Evolutionary conservation across 2,329 filamentous ascomycete species (phyloP).

Genomic region (Phialemonium atrogriseum): DNA sequence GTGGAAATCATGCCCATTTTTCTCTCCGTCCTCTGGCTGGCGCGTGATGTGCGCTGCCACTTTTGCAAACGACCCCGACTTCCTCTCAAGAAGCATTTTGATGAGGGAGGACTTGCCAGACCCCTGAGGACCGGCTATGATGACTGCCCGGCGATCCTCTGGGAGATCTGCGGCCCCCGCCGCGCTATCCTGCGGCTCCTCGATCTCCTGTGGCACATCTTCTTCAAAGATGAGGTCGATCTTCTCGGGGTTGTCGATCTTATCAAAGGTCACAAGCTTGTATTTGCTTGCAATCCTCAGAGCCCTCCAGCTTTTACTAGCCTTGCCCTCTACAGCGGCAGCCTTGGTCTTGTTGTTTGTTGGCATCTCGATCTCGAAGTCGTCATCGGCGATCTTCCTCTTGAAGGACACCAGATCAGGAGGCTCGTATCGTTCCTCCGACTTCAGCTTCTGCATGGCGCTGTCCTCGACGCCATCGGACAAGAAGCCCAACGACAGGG

Average conservation of each 20-base stretch:
- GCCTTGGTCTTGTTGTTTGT: conserved; percentile 50
- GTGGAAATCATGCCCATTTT: conserved; percentile 42
- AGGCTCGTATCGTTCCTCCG: conserved; percentile 53
- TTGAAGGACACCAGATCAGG: conserved; percentile 66
- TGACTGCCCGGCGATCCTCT: conserved; percentile 44
- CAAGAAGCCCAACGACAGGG: conserved; percentile 72
- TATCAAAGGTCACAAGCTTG: conserved; percentile 73
- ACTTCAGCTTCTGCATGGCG: conserved; percentile 63
- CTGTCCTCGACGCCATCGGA: conserved; percentile 50
- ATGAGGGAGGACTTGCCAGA: conserved; percentile 57
- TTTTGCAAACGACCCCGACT: conserved; percentile 56
- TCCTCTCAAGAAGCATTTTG: conserved; percentile 52
- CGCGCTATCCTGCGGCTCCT: conserved; percentile 23
- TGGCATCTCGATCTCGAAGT: conserved; percentile 82
- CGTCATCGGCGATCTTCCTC: conserved; percentile 65
- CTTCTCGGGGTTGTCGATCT: conserved; percentile 75
- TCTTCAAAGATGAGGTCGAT: conserved; percentile 48
- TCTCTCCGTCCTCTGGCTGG: conserved; percentile 38
- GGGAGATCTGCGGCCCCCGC: conserved; percentile 26
- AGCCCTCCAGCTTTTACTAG: conserved; percentile 85
- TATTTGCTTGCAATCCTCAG: conserved; percentile 69
- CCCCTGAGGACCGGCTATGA: conserved; percentile 58
- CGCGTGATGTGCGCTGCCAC: conserved; percentile 49
- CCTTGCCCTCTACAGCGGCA: conserved; percentile 59
- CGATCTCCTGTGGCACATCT: conserved; percentile 22